Base-by-base conservation (phyloP, 2,329 filamentous ascomycete species). In the Bipolaris victoriae region DNA sequence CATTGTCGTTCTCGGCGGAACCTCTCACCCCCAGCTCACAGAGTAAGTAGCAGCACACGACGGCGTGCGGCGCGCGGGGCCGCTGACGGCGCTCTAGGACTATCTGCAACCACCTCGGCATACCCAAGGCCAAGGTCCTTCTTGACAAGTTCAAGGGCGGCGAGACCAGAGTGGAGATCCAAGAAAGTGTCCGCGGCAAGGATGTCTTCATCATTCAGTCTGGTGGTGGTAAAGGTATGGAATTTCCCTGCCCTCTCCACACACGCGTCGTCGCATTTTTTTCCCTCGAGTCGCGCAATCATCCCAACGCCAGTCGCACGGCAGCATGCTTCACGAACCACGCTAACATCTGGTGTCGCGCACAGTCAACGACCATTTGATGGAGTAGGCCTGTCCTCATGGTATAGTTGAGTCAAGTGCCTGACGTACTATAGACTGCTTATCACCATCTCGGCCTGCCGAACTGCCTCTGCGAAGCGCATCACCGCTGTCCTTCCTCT, bases 401-500 rank as follows among this genome's bases (percentile, higher is more conserved):
- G 62, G 57, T 63, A 59, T 60, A 59, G 58, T 61, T 65, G 55
- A 65, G 58, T 61, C 58, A 54, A 63, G 52, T 64, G 51, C 67
- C 70, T 73, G 63, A 73, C 65, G 57, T 63, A 57, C 53, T 54
- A 57, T 52, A 73, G 70, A 65, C 88, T 98, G 48, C 90, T 96
- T 77, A 97, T 98, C 80, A 97, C 95, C 81, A 94, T 98, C 69
- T 96, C 92, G n/a, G 95, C 95, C 60, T 98, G 95, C 86, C 96
- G 97, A 80, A 89, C 90, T 11, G 92, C 92, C 68, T 97, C 93
- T 39, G 95, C 95, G 29, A 92, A 90, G 77, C 86, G 92, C 69
- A 92, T 99, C 70, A 98, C 94, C 40, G 95, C 92, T 52, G 92
- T 99, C 45, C 87, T 97, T 46, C 95, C 95, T 37, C 84, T 98